These are phyloP conservation scores for Oryza australiensis DNA, from an alignment of 176 grass and related monocot genomes.

Conservation along the genomic window DNA sequence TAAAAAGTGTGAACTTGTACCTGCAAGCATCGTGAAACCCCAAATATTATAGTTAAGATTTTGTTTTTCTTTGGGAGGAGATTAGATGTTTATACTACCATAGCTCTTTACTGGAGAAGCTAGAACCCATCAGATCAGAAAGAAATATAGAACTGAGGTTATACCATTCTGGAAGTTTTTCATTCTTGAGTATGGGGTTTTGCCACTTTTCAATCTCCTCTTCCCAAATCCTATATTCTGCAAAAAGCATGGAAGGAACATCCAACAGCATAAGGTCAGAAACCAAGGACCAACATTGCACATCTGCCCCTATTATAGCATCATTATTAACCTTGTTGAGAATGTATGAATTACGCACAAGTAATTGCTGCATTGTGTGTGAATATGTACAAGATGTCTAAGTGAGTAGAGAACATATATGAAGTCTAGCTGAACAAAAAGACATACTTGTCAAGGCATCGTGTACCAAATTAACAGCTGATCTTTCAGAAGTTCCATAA, in stretches of 20 bases:
- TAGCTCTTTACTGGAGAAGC: not conserved
- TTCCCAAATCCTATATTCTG: slow-evolving; percentile 94
- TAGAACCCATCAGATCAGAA: not conserved
- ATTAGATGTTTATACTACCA: not conserved
- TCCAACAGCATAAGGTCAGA: slow-evolving; percentile 25
- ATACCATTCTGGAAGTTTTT: slow-evolving; percentile 93
- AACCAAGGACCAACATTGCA: slow-evolving; percentile 1
- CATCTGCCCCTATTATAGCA: not conserved
- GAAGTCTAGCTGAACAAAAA: not conserved
- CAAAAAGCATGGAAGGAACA: slow-evolving; percentile 18
- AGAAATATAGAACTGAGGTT: slow-evolving; percentile 1
- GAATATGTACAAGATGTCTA: slow-evolving; percentile 6
- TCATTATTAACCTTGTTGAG: not conserved
- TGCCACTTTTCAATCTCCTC: slow-evolving; percentile 99
- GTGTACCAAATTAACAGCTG: slow-evolving; percentile 84
- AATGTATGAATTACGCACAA: not conserved
- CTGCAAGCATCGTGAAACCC: slow-evolving; percentile 40
- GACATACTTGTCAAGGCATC: slow-evolving; percentile 95
- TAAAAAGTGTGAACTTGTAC: slow-evolving; percentile 99
- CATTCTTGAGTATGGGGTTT: slow-evolving; percentile 78
- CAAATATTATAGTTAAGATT: slow-evolving; percentile 29
- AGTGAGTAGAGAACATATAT: not conserved
- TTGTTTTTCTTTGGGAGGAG: slow-evolving; percentile 6
- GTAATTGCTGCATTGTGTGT: slow-evolving; percentile 14
- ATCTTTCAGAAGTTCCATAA: slow-evolving; percentile 93